phyloP scores from a whole-genome alignment of 371 early-diverging fungal species.

The Fennellomyces sp. region DNA sequence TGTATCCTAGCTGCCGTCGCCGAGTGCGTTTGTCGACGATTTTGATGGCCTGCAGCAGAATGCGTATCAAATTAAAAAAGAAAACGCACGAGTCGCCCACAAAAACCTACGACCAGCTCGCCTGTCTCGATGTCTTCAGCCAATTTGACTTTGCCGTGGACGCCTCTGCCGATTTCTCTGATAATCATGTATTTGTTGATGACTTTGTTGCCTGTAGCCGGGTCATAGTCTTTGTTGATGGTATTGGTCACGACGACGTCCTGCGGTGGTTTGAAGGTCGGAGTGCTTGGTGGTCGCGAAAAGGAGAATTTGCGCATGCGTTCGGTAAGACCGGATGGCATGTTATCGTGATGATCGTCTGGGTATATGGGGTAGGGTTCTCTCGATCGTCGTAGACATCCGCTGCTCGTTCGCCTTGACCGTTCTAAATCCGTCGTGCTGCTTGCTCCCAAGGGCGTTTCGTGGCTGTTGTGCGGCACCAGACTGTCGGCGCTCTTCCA shows the following conservation, averaged over 20 bases:
- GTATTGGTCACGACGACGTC: slow-evolving; percentile 58
- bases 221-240: slow-evolving; percentile 81
- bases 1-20: slow-evolving; percentile 65
- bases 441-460: background rate
- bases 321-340: slow-evolving; percentile 6
- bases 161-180: slow-evolving; percentile 92
- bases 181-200: slow-evolving; percentile 94
- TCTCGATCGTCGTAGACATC: background rate
- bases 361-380: slow-evolving; percentile 2
- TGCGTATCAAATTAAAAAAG: background rate
- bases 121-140: slow-evolving; percentile 78
- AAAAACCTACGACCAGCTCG: slow-evolving; percentile 68
- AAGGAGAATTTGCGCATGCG: slow-evolving; percentile 22
- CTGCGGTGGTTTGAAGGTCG: slow-evolving; percentile 6
- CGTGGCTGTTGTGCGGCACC: slow-evolving; percentile 1
- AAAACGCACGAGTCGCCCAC: background rate
- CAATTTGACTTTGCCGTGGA: slow-evolving; percentile 95
- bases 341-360: background rate
- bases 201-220: slow-evolving; percentile 86
- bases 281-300: slow-evolving; percentile 16
- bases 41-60: slow-evolving; percentile 74
- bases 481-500: slow-evolving; percentile 35
- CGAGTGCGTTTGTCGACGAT: slow-evolving; percentile 81
- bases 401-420: background rate
- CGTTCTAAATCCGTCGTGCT: background rate